Percentiles rank a stretch among this genome's conserved stretches.
Evolutionary conservation across 2,329 filamentous ascomycete species (phyloP).

Genomic region (Colletotrichum gloeosporioides): DNA sequence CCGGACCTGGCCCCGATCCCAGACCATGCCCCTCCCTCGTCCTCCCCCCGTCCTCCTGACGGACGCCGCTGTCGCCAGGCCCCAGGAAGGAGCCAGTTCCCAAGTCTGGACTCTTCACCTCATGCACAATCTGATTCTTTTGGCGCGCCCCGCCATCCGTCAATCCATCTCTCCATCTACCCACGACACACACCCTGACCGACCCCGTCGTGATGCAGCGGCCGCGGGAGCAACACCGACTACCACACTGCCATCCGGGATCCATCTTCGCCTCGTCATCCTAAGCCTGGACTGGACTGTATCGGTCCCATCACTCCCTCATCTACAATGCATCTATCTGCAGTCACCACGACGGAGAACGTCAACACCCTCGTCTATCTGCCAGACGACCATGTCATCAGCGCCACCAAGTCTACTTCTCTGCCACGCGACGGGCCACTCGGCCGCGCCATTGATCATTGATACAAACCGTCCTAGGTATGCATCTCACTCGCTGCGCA

Average conservation of each 20-base stretch:
- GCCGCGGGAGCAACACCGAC: background rate
- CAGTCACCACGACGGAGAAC: background rate
- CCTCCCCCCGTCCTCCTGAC: background rate
- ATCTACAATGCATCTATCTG: background rate
- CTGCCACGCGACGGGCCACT: background rate
- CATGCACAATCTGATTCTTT: background rate
- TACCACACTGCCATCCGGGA: background rate
- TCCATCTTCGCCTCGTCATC: background rate
- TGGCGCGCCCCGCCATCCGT: background rate
- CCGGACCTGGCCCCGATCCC: slow-evolving; percentile 17
- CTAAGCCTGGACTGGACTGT: background rate
- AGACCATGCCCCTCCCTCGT: background rate
- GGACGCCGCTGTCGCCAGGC: background rate
- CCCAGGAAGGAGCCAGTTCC: background rate
- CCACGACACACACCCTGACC: slow-evolving; percentile 1
- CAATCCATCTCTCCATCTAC: background rate
- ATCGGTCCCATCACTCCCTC: background rate
- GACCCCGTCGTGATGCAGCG: background rate
- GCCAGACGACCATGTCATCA: background rate
- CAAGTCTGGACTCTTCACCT: background rate
- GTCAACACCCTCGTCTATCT: background rate
- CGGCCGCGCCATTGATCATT: background rate
- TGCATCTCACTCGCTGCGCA: background rate
- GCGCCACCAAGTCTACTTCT: background rate
- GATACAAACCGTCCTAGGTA: background rate